Evolutionary conservation across 441 rosid species (phyloP), one percentile per base, ranked within the genome.

Genomic region (Bruguiera hainesii): DNA sequence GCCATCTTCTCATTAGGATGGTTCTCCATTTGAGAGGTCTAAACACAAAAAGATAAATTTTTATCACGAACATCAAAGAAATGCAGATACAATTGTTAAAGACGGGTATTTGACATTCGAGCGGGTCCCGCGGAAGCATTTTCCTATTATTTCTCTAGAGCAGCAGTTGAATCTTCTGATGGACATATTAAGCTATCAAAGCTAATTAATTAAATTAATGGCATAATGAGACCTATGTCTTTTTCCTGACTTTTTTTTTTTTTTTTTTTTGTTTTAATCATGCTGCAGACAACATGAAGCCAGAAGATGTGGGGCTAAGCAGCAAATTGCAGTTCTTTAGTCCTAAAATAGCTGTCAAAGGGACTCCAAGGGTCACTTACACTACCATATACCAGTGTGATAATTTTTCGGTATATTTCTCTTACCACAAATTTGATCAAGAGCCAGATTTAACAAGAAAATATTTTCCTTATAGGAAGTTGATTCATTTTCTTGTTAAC

Each of bases 291-390:
- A 64, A 76, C 19, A 87, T 89, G 86, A 73, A 73, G 64, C 84
- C 92, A 9, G 89, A 85, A 73, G 90, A 85, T 65, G 77, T 89
- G 42, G 87, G 92, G 56, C 76, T 89, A 56, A 84, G 86, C 56
- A 71, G 78, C 42, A 61, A 75, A 39, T 68, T 82, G 65, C 78
- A 56, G 30, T 79, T 85, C 66, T 85, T 87, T 69, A 66, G 72
- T 61, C 69, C 82, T 51, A 68, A 65, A 9, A 42, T 52, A 51
- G 63, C 39, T 1, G 60, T 37, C 15, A 73, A 67, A 56, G 81
- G 70, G 57, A 64, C 68, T 66, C 87, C 87, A 6, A 78, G 85
- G 55, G 87, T 87, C 67, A 74, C 80, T 2, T 66, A 69, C 73
- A 79, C 90, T 0, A 85, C 85, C 64, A 80, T 89, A 29, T 81